Evolutionary conservation across 495 filamentous ascomycete species (phyloP).

Genomic region (Tuber microsphaerosporum): DNA sequence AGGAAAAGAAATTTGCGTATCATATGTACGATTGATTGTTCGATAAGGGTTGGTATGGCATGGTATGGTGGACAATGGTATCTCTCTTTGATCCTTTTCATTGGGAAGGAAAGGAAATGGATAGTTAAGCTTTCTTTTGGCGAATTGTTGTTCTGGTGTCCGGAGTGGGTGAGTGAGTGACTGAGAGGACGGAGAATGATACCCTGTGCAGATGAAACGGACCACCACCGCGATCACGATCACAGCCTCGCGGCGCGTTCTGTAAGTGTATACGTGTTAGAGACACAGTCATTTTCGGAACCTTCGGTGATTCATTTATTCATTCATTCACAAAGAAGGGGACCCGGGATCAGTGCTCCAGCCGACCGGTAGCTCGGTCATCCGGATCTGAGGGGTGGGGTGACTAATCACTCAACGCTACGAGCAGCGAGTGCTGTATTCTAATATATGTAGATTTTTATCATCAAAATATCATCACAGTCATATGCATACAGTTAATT

Average conservation of each 20-base stretch:
- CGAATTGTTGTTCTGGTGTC: background rate
- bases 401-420: background rate
- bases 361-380: background rate
- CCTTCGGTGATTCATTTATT: no score
- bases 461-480: background rate
- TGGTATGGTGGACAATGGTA: background rate
- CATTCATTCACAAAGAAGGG: background rate
- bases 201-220: background rate
- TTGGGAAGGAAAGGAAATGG: background rate
- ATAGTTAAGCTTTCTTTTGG: background rate
- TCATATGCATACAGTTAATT: background rate
- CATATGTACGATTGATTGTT: background rate
- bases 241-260: background rate
- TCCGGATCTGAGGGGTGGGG: background rate
- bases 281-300: background rate
- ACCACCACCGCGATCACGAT: background rate
- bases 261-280: background rate
- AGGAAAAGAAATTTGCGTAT: no score
- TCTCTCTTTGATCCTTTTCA: background rate
- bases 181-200: background rate
- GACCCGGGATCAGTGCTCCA: background rate
- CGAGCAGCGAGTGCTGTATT: no score
- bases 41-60: background rate
- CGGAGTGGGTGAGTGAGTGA: background rate
- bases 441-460: background rate